phyloP scores from a whole-genome alignment of 306 rosid species.

The Vicia sativa region DNA sequence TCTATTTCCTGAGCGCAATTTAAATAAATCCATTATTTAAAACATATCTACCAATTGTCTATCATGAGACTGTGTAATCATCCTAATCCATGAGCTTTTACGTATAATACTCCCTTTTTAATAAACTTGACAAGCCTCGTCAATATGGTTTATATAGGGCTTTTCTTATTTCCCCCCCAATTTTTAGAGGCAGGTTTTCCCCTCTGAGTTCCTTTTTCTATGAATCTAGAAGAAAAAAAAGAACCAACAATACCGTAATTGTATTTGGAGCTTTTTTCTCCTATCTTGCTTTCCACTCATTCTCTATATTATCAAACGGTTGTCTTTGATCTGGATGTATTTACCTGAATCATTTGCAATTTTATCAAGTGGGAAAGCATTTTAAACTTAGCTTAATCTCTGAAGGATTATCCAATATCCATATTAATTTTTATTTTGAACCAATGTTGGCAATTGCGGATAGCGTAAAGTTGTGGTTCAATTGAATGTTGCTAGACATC shows the following conservation, averaged over 20 bases:
- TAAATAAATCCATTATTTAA: slow-evolving; percentile 17
- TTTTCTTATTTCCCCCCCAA: background rate
- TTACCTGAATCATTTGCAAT: slow-evolving; percentile 12
- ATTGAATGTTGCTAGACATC: too few relatives aligned
- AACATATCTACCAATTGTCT: slow-evolving; percentile 18
- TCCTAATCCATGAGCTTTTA: slow-evolving; percentile 29
- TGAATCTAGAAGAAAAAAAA: background rate
- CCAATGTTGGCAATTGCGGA: background rate
- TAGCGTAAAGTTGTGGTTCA: too few relatives aligned
- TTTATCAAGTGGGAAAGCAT: background rate
- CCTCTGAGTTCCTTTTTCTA: background rate
- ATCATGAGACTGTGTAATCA: slow-evolving; percentile 19
- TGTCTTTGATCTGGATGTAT: slow-evolving; percentile 19
- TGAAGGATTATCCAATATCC: slow-evolving; percentile 11
- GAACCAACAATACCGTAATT: background rate
- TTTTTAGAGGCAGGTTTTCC: background rate
- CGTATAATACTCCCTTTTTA: slow-evolving; percentile 1
- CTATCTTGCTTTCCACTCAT: background rate
- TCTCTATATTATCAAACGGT: background rate
- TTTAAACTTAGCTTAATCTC: slow-evolving; percentile 20
- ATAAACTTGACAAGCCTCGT: slow-evolving; percentile 14
- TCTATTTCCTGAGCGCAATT: slow-evolving; percentile 24
- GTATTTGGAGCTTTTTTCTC: background rate
- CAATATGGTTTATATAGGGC: background rate
- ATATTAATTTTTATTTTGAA: slow-evolving; percentile 30